Evolutionary conservation across 768 basidiomycete genomes (phyloP).

Genomic region (Leccinum uliginosum): DNA sequence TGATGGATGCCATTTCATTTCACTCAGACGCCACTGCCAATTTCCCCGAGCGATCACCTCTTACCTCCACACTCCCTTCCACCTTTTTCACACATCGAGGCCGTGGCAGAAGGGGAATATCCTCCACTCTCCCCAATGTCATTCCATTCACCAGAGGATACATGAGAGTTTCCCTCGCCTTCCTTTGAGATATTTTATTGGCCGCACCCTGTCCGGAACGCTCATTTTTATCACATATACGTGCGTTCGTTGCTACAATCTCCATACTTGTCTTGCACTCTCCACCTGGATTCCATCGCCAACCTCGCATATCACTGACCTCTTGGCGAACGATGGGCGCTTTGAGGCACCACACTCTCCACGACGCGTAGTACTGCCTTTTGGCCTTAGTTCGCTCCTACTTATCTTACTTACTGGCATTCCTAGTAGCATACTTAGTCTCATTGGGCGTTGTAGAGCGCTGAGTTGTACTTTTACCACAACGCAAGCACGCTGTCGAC

Average conservation of each 20-base stretch:
- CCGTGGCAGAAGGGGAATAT: slow-evolving; percentile 74
- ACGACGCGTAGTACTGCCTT: slow-evolving; percentile 17
- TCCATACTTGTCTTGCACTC: slow-evolving; percentile 21
- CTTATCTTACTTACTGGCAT: slow-evolving; percentile 30
- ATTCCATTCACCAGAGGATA: slow-evolving; percentile 52
- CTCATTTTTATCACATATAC: slow-evolving; percentile 25
- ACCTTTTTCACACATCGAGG: slow-evolving; percentile 78
- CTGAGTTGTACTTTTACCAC: slow-evolving; percentile 30
- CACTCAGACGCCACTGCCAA: slow-evolving; percentile 50
- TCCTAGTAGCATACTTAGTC: slow-evolving; percentile 32
- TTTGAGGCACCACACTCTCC: neutral
- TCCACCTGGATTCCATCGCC: slow-evolving; percentile 25
- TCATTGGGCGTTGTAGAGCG: slow-evolving; percentile 28
- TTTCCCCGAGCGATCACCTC: slow-evolving; percentile 35
- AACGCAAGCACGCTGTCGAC: slow-evolving; percentile 14
- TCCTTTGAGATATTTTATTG: slow-evolving; percentile 25
- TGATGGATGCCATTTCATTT: slow-evolving; percentile 7
- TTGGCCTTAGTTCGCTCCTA: slow-evolving; percentile 16
- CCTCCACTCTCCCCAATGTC: slow-evolving; percentile 75
- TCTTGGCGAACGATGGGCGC: slow-evolving; percentile 12
- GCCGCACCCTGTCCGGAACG: slow-evolving; percentile 16
- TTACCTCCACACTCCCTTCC: slow-evolving; percentile 53
- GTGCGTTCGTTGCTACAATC: slow-evolving; percentile 29
- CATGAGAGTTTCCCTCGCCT: slow-evolving; percentile 19
- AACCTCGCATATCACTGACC: slow-evolving; percentile 15